phyloP scores from a whole-genome alignment of 805 yeast genomes.

The Candida pseudofarinosa region DNA sequence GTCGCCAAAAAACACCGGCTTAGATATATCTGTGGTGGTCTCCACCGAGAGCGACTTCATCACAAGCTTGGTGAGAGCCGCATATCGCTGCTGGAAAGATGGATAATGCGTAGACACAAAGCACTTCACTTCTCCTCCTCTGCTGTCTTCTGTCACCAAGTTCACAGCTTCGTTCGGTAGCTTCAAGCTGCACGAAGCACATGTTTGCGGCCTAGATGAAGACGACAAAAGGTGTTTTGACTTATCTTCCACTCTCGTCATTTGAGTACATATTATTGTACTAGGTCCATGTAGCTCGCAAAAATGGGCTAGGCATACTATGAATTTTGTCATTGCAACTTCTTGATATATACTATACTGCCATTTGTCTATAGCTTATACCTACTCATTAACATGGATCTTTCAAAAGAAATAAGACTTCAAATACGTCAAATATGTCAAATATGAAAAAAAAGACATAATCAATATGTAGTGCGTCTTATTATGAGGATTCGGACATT shows the following conservation, averaged over 20 bases:
- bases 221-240: slow-evolving; percentile 31
- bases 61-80: slow-evolving; percentile 54
- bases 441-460: no score
- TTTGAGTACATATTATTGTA: slow-evolving; percentile 60
- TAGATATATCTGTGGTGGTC: slow-evolving; percentile 52
- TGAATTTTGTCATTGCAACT: slow-evolving; percentile 32
- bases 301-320: slow-evolving; percentile 63
- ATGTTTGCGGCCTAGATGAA: slow-evolving; percentile 42
- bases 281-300: slow-evolving; percentile 79
- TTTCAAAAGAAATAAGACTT: no score
- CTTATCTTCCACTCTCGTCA: slow-evolving; percentile 15
- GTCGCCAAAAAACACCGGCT: slow-evolving; percentile 65
- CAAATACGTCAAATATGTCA: no score
- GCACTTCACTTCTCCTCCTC: slow-evolving; percentile 3
- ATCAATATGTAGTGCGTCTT: background rate
- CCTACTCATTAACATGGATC: no score
- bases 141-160: slow-evolving; percentile 8
- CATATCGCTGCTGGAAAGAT: slow-evolving; percentile 41
- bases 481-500: no score
- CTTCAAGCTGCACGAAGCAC: slow-evolving; percentile 57
- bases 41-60: slow-evolving; percentile 67
- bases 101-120: slow-evolving; percentile 64
- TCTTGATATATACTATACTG: background rate
- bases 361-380: background rate
- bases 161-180: slow-evolving; percentile 41